phyloP scores from a whole-genome alignment of 2,329 filamentous ascomycete species.

The Plectosphaerella cucumerina region DNA sequence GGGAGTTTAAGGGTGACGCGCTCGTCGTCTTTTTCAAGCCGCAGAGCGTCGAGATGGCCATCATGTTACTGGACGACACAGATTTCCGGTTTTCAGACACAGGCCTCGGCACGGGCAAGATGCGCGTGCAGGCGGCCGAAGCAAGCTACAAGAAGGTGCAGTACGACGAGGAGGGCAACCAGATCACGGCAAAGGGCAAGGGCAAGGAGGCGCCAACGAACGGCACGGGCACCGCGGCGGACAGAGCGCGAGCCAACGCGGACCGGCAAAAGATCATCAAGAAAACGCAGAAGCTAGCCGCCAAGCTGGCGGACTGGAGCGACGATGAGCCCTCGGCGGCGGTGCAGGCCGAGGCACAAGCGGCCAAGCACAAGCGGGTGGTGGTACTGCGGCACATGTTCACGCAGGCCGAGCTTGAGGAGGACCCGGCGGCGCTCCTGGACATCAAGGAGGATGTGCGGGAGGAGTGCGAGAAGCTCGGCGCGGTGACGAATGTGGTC shows the following conservation, averaged over 20 bases:
- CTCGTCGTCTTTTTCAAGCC: constrained; percentile 93
- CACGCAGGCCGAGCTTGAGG: constrained; percentile 76
- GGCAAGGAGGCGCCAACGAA: constrained; percentile 3
- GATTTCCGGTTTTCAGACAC: constrained; percentile 65
- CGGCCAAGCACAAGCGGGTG: constrained; percentile 65
- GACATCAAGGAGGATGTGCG: constrained; percentile 95
- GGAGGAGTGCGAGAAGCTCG: constrained; percentile 83
- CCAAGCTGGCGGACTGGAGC: constrained; percentile 91
- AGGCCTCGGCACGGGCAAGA: constrained; percentile 56
- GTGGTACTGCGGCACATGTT: constrained; percentile 95
- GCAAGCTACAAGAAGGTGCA: constrained; percentile 87
- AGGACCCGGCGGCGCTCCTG: constrained; percentile 75
- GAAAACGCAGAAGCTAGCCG: constrained; percentile 86
- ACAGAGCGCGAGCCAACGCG: constrained; percentile 33
- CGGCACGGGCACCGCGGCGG: constrained; percentile 27
- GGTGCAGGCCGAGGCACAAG: constrained; percentile 29
- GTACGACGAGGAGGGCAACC: constrained; percentile 44
- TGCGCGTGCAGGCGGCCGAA: constrained; percentile 81
- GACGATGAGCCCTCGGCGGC: constrained; percentile 66
- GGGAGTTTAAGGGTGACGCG: constrained; percentile 89
- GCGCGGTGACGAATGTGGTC: constrained; percentile 84
- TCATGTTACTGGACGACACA: constrained; percentile 75
- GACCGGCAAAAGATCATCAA: constrained; percentile 89
- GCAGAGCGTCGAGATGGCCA: constrained; percentile 84
- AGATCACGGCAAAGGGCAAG: constrained; percentile 12